These are phyloP conservation scores for Kodamaea ohmeri DNA, from an alignment of 1,139 yeast species.

Conservation along the genomic window DNA sequence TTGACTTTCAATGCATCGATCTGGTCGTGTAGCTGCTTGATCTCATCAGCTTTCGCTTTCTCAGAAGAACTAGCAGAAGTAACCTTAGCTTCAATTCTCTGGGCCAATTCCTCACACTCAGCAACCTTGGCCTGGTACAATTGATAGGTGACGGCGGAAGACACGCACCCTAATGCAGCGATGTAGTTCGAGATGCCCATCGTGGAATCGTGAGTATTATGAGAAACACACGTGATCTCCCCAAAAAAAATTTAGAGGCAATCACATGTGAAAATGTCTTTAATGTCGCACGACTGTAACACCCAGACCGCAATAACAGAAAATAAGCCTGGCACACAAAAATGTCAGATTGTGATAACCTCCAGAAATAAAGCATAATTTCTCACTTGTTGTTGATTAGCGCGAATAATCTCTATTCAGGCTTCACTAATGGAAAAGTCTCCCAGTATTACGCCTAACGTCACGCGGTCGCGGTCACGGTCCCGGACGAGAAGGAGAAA, in stretches of 20 bases:
- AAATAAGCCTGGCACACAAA: constrained; percentile 4
- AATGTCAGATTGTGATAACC: background rate
- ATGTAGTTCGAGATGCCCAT: constrained; percentile 20
- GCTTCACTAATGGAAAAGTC: background rate
- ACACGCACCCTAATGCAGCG: constrained; percentile 26
- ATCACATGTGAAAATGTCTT: background rate
- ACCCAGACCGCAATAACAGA: constrained; percentile 2
- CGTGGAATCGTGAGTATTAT: constrained; percentile 1
- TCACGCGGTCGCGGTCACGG: constrained; percentile 33
- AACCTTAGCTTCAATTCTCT: constrained; percentile 17
- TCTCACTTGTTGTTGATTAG: no score
- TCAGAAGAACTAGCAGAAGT: constrained; percentile 14
- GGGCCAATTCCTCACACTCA: constrained; percentile 19
- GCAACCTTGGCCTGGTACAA: constrained; percentile 25
- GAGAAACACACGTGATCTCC: background rate
- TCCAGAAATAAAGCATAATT: background rate
- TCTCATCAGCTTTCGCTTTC: constrained; percentile 13
- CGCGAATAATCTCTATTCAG: no score
- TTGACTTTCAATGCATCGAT: background rate
- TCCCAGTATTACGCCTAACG: constrained; percentile 7
- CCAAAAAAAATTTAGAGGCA: no score
- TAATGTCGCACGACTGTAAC: constrained; percentile 5
- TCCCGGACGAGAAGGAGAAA: constrained; percentile 38
- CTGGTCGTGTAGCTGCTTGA: constrained; percentile 8
- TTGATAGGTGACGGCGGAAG: constrained; percentile 25